Evolutionary conservation across 495 filamentous ascomycete species (phyloP), one percentile per base, ranked within the genome.

Genomic region (Schizothecium vesticola): DNA sequence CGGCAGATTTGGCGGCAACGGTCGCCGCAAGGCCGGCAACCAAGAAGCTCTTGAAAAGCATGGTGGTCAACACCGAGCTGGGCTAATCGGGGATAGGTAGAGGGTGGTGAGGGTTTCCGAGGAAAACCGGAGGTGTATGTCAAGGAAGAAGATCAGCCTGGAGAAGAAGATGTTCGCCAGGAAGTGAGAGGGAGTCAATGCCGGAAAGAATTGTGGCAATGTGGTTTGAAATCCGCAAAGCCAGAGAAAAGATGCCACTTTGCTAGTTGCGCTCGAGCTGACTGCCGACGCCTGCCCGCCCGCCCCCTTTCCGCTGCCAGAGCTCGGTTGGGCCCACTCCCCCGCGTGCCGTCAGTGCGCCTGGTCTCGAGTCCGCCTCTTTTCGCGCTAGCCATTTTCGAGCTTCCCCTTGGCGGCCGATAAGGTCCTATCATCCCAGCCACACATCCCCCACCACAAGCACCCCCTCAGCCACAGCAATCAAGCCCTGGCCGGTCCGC

Each of bases 1-100:
- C 94, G n/a, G 84, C 82, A 22, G 85, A 87, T 67, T 85, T 84
- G 68, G 83, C 83, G 8, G 81, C 77, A n/a, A 74, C 83, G 9
- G 74, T 74, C 61, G 80, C 79, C 59, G 79, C 74, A 11, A 86
- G 79, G 69, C 80, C 78, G 43, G 80, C 77, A 74, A 84, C 72
- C 74, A 85, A 72, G 73, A 86, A 82, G 79, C 80, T 83, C 82
- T 85, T 85, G 29, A 84, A 76, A 74, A 85, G 81, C 82, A 84
- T 84, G 69, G 63, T 76, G 69, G 65, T 70, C 33, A 22, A 12
- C 55, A 16, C 16, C 31, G 57, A 36, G 22, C 43, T 28, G 28
- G 58, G 21, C 12, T 33, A 31, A 62, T 63, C n/a, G n/a, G 59
- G 13, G 63, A 59, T 5, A 57, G 23, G 21, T 9, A 33, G 19